Conservation (phyloP, 352 stramenopile genomes). For the Blastocystis sp. region DNA sequence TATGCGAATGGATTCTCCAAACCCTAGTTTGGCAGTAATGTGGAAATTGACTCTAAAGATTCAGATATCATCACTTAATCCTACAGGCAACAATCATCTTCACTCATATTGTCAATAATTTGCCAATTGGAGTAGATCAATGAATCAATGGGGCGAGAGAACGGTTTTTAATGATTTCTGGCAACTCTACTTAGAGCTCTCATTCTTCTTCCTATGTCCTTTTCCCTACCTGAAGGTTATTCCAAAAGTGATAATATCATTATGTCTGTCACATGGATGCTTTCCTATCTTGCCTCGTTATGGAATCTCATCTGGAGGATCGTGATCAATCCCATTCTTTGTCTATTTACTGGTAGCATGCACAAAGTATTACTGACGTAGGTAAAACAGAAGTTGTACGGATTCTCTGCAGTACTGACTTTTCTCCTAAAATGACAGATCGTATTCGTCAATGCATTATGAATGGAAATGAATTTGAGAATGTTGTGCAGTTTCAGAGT, state of each 20-base stretch:
- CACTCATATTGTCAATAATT: conserved; percentile 4
- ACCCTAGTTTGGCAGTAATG: conserved; percentile 57
- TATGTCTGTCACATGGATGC: conserved; percentile 25
- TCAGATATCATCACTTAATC: neutral
- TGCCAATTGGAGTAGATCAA: neutral
- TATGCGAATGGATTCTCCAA: conserved; percentile 50
- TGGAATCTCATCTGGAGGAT: neutral
- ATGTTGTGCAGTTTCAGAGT: neutral
- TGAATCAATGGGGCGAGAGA: neutral
- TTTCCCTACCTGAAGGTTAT: conserved; percentile 32
- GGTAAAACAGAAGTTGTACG: conserved; percentile 3
- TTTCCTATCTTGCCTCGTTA: neutral
- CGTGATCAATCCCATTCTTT: conserved; percentile 14
- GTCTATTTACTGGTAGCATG: neutral
- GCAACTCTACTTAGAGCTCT: neutral
- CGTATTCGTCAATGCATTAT: conserved; percentile 4
- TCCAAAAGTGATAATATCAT: conserved; percentile 64
- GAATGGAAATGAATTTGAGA: neutral
- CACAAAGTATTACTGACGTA: neutral
- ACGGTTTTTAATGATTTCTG: neutral
- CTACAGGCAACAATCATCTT: conserved; percentile 40
- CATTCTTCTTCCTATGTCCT: neutral
- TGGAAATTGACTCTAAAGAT: conserved; percentile 45
- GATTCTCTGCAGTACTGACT: neutral
- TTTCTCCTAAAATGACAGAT: conserved; percentile 42